Evolutionary conservation across 2,329 filamentous ascomycete genomes (phyloP), one percentile per base, ranked within the genome.

Genomic region (Alternaria viburni): DNA sequence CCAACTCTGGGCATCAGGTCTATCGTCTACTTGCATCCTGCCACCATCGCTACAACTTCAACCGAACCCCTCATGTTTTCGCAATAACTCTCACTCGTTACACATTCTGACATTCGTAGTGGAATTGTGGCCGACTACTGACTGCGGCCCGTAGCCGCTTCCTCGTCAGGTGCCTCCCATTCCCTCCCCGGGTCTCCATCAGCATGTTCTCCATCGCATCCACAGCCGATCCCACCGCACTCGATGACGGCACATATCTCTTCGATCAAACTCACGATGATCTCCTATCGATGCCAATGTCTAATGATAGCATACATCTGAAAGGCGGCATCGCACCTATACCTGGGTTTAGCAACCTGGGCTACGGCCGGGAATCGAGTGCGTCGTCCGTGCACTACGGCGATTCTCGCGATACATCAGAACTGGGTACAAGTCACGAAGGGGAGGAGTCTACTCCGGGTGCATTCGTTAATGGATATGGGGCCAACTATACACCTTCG

Each of bases 351-450:
- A 74, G 77, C 69, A 74, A 74, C 68, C 64, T 80, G 61, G 77
- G 71, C 61, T 81, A 80, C 74, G 69, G 68, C 57, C 74, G 75
- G 70, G 79, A 80, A 69, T 81, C 79, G 26, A 74, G 72, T 59
- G 68, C 76, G 62, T 81, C 79, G 62, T 81, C 79, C 67, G 73
- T 78, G 69, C 79, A 80, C 64, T 77, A 77, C 57, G 75, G 75
- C 61, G 77, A 81, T 61, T 66, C 67, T 50, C 75, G 75, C 59
- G 77, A 79, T 65, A 70, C 70, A 68, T 81, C 77, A 25, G 79
- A 81, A 59, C 59, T 66, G 44, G 74, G 67, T 64, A 75, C 67
- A 61, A 74, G 74, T 68, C 73, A 78, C 65, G 77, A 80, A 32
- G 69, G 67, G 52, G 76, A 78, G 59, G 72, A 62, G 26, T 76